A percentile compares a stretch with the other conserved stretches of the same genome.
These are phyloP conservation scores for Camellia lanceoleosa DNA, from an alignment of 148 eudicot species.

Conservation along the genomic window DNA sequence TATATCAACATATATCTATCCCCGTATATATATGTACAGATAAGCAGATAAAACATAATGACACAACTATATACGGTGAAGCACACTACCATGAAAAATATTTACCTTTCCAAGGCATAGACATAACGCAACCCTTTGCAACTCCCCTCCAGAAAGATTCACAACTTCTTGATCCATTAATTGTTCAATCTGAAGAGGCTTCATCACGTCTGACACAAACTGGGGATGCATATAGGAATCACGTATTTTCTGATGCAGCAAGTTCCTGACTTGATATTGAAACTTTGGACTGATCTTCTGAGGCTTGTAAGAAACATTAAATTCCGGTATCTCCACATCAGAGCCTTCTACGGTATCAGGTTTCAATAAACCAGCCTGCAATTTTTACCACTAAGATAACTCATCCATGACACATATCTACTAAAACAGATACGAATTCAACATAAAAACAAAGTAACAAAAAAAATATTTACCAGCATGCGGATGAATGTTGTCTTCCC, in stretches of 20 bases:
- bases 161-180: conserved; percentile 96
- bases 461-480: conserved; percentile 65
- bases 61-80: not conserved
- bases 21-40: not conserved
- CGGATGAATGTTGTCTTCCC: conserved; percentile 95
- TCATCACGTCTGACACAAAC: conserved; percentile 90
- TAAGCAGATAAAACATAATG: not conserved
- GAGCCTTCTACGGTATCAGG: conserved; percentile 76
- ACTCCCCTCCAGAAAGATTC: conserved; percentile 94
- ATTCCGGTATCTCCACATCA: conserved; percentile 80
- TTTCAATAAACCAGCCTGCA: conserved; percentile 88
- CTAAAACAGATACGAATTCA: not conserved
- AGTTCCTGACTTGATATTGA: conserved; percentile 54
- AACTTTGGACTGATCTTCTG: conserved; percentile 93
- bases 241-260: conserved; percentile 75
- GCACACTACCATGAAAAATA: not conserved
- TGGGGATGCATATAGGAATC: conserved; percentile 87
- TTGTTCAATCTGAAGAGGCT: conserved; percentile 90
- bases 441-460: not conserved
- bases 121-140: conserved; percentile 89
- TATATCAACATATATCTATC: not conserved
- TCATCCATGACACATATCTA: not conserved
- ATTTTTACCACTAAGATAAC: conserved; percentile 10
- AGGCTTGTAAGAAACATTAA: conserved; percentile 92
- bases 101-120: conserved; percentile 90